A percentile compares a stretch with the other conserved stretches of the same genome.
phyloP scores from a whole-genome alignment of 164 flowering plant genomes.

The Hamamelis virginiana region DNA sequence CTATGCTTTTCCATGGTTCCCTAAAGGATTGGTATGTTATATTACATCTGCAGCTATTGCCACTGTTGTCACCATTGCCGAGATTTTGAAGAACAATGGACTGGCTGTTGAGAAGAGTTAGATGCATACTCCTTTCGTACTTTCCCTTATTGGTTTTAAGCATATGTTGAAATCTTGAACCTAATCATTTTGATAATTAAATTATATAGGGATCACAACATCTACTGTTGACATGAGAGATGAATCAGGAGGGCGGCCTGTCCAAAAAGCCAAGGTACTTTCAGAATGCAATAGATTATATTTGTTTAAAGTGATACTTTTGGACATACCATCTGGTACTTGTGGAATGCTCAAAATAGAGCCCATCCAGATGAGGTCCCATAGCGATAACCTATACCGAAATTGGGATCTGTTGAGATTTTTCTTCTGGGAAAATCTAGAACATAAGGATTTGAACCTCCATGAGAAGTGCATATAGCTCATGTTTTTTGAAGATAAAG shows the following conservation, averaged over 20 bases:
- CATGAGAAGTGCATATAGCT: background rate
- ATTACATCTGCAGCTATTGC: conserved; percentile 29
- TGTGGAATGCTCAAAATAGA: background rate
- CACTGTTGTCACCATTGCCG: conserved; percentile 40
- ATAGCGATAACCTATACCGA: background rate
- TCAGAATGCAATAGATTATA: background rate
- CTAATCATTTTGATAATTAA: background rate
- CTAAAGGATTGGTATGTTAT: background rate
- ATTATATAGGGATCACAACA: conserved; percentile 39
- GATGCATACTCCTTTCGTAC: background rate
- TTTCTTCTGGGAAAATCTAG: background rate
- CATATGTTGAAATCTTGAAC: background rate
- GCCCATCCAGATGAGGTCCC: background rate
- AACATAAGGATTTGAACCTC: background rate
- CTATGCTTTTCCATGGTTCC: background rate
- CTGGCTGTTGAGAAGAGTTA: conserved; percentile 41
- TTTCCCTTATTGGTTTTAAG: background rate
- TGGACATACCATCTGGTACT: background rate
- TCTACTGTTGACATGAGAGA: conserved; percentile 56
- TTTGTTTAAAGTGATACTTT: too few species aligned
- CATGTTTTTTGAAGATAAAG: too few species aligned
- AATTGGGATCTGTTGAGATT: background rate
- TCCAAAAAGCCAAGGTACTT: conserved; percentile 51
- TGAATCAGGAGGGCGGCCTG: conserved; percentile 45
- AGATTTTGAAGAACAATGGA: conserved; percentile 44